Base-by-base conservation (phyloP, 1,139 yeast species). In the Lodderomyces theae region DNA sequence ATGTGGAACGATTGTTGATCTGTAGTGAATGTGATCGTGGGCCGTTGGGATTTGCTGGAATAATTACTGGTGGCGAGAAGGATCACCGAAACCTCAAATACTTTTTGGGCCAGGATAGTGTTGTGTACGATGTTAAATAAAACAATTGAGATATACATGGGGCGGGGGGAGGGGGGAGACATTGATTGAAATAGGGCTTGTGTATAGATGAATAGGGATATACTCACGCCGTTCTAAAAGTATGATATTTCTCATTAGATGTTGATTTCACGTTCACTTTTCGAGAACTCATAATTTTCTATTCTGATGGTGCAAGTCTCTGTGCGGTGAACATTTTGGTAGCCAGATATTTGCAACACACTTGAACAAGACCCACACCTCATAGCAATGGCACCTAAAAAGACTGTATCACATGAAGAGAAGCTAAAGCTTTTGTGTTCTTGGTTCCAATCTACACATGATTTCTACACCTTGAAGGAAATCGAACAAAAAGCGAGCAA, bases 1-100 rank as follows among this genome's bases (percentile, higher is more conserved):
- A 63, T 21, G 61, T 80, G 15, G 72, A 71, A 38, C 61, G 85
- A 40, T 65, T 76, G 38, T 59, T 84, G 32, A 70, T 80, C 2
- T 84, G 92, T 54, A 79, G 88, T 8, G 88, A 81, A 48, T 84
- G 92, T 63, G 90, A 83, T 50, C 67, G 72, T 45, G 92, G 92
- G 0, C 90, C 90, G 0, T 52, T 84, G 15, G 92, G 92, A 15
- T 80, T 74, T 63, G 88, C 80, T 22, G 83, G 76, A 4, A 70
- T 57, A 39, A 53, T 52, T 16, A 33, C 9, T n/a, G 46, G 42
- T 17, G 23, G 29, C 22, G 57, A 51, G 3, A 56, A 48, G 11
- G 64, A 63, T 38, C 71, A 66, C 13, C 61, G 66, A 44, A 61
- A 69, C 42, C 57, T 77, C 42, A 61, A 56, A 21, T 77, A 73